Evolutionary conservation across 306 rosid genomes (phyloP).

Genomic region (Alnus glutinosa): DNA sequence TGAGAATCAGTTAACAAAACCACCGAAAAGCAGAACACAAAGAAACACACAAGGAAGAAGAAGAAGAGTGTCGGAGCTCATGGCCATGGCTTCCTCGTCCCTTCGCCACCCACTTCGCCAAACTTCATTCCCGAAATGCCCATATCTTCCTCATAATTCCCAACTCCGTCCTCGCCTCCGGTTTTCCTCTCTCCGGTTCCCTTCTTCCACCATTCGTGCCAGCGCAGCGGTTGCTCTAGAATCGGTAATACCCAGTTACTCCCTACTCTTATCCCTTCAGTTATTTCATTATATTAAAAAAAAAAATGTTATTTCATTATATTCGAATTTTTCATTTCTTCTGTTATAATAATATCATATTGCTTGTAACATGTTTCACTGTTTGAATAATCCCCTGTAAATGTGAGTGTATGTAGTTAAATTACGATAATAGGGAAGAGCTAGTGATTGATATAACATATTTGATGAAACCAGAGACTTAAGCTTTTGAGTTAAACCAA

Average conservation of each 20-base stretch:
- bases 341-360: too few relatives aligned
- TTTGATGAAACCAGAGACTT: too few relatives aligned
- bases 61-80: conserved; percentile 7
- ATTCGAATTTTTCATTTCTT: too few relatives aligned
- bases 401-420: too few relatives aligned
- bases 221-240: conserved; percentile 42
- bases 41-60: not conserved
- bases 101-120: conserved; percentile 38
- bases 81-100: conserved; percentile 43
- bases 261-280: not conserved
- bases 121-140: conserved; percentile 34
- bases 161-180: conserved; percentile 38
- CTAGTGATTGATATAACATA: too few relatives aligned
- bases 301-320: too few relatives aligned
- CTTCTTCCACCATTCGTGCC: conserved; percentile 39
- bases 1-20: not conserved
- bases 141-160: conserved; percentile 31
- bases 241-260: conserved; percentile 35
- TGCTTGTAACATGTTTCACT: too few relatives aligned
- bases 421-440: too few relatives aligned
- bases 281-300: too few relatives aligned
- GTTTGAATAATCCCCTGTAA: too few relatives aligned
- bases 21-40: not conserved
- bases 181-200: conserved; percentile 19
- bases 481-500: too few relatives aligned